Conservation (phyloP, 2,329 filamentous ascomycete species). For the Trichoderma guizhouense region DNA sequence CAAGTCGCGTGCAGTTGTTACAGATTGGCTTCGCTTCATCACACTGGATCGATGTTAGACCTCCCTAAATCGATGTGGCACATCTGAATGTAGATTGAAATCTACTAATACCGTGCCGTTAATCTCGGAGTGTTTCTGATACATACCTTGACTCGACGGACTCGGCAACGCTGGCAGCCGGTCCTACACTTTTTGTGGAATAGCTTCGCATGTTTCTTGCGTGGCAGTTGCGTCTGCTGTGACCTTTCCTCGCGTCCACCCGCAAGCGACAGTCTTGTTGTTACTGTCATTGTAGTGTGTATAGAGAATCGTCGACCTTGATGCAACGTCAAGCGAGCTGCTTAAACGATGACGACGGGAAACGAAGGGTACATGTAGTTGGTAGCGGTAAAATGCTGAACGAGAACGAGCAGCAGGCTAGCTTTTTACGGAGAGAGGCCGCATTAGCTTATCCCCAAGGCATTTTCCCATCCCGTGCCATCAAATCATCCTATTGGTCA, state of each 20-base stretch:
- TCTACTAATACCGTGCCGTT: background rate
- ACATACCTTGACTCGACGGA: conserved; percentile 25
- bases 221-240: background rate
- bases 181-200: conserved; percentile 28
- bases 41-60: conserved; percentile 17
- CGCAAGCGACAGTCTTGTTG: background rate
- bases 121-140: background rate
- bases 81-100: background rate
- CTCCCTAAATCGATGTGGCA: background rate
- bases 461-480: background rate
- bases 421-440: background rate
- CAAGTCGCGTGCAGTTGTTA: conserved; percentile 22
- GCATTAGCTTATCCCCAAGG: background rate
- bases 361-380: background rate
- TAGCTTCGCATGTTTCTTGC: conserved; percentile 19
- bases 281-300: background rate
- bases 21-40: conserved; percentile 26
- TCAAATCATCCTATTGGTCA: background rate
- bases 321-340: background rate
- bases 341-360: conserved; percentile 1
- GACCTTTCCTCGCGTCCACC: background rate
- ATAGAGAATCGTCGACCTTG: background rate
- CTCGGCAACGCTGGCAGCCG: conserved; percentile 24
- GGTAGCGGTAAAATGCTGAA: background rate
- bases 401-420: conserved; percentile 2